A percentile compares a stretch with the other conserved stretches of the same genome.
These are phyloP conservation scores for Phialophora expanda DNA, from an alignment of 2,329 filamentous ascomycete species.

Conservation along the genomic window DNA sequence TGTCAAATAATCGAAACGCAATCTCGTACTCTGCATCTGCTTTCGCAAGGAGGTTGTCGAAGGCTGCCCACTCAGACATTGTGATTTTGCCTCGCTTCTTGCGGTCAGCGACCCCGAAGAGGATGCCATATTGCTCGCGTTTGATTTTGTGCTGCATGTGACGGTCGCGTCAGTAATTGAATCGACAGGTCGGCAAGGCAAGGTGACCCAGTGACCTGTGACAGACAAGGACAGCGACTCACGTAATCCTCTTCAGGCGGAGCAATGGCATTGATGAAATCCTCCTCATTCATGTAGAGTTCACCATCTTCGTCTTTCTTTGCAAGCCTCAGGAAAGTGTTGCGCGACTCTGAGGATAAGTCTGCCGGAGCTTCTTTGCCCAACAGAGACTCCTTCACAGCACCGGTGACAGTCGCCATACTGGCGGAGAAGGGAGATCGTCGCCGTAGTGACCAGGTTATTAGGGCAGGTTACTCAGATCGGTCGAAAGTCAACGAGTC, in stretches of 20 bases:
- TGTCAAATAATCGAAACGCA: conserved; percentile 93
- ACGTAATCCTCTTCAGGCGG: conserved; percentile 90
- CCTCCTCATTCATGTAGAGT: conserved; percentile 77
- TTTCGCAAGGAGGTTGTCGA: conserved; percentile 91
- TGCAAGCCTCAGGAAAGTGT: conserved; percentile 77
- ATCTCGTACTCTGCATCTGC: conserved; percentile 99
- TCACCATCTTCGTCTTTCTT: conserved; percentile 78
- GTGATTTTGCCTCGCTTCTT: conserved; percentile 73
- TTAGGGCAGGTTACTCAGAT: background rate
- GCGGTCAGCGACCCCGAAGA: conserved; percentile 90
- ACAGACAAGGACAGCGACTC: conserved; percentile 48
- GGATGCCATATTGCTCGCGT: conserved; percentile 90
- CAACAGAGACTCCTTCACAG: conserved; percentile 79
- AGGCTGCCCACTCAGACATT: conserved; percentile 86
- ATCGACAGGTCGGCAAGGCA: background rate
- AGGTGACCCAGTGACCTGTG: conserved; percentile 4
- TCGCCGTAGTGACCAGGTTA: background rate
- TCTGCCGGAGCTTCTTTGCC: conserved; percentile 64
- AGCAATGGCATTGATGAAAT: conserved; percentile 90
- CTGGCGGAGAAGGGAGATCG: background rate
- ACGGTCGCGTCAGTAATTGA: conserved; percentile 6
- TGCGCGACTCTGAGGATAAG: conserved; percentile 75
- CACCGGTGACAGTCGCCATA: conserved; percentile 65
- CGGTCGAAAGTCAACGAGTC: background rate
- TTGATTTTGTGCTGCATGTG: conserved; percentile 87